Conservation (phyloP, 345 rosid species). For the Acer saccharum region DNA sequence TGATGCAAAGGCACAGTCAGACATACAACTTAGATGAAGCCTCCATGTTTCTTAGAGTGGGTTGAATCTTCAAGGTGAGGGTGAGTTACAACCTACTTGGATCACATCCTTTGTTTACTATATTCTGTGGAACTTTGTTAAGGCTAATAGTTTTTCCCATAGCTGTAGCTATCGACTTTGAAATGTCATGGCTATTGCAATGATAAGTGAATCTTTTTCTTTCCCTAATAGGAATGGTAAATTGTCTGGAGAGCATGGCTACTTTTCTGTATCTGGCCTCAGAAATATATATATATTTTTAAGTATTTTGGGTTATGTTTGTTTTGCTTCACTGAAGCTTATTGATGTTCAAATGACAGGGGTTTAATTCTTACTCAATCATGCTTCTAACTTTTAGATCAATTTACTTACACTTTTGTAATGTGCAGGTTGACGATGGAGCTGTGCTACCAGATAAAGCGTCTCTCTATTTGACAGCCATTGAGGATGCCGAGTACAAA, state of each 20-base stretch:
- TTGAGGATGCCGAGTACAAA: constrained; percentile 96
- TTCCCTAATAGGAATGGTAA: background rate
- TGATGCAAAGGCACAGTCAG: background rate
- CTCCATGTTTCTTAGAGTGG: background rate
- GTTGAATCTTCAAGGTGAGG: background rate
- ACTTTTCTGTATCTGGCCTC: background rate
- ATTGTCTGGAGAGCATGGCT: background rate
- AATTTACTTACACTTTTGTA: constrained; percentile 6
- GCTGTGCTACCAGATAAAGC: constrained; percentile 92
- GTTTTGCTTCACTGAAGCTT: background rate
- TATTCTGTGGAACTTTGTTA: background rate
- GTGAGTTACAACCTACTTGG: background rate
- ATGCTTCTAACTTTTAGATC: background rate
- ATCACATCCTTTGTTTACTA: background rate
- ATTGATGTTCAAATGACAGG: background rate
- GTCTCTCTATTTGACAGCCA: constrained; percentile 84
- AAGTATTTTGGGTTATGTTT: background rate
- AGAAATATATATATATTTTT: background rate
- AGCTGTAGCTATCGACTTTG: background rate
- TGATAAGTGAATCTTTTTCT: background rate
- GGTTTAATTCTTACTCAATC: background rate
- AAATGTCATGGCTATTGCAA: background rate
- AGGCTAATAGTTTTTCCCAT: background rate
- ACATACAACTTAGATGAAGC: background rate
- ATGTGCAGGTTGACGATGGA: constrained; percentile 71